phyloP scores from a whole-genome alignment of 805 yeast species.

The Dipodascopsis uninucleata region DNA sequence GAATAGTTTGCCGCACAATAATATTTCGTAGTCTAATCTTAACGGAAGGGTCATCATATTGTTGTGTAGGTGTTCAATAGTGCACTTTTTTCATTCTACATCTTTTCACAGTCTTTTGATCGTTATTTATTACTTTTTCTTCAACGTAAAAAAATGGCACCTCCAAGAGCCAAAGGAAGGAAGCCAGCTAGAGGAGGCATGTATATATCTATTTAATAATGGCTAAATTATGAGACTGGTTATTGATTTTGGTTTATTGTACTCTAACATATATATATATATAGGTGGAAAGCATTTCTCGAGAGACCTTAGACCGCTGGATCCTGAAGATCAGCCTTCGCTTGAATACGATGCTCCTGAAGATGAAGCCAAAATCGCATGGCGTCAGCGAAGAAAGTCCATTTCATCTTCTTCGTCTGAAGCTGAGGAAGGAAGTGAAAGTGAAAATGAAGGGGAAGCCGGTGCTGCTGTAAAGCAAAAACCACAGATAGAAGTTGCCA shows the following conservation, averaged over 20 bases:
- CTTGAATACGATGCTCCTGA: conserved; percentile 9
- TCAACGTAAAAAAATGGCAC: too few relatives aligned
- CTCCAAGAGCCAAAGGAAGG: conserved; percentile 25
- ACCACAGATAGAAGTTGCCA: conserved; percentile 7
- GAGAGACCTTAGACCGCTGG: conserved; percentile 11
- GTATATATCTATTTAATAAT: not conserved
- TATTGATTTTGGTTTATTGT: not conserved
- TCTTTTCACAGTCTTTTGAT: too few relatives aligned
- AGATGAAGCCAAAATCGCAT: conserved; percentile 1
- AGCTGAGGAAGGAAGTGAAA: conserved; percentile 36
- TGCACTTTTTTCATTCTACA: too few relatives aligned
- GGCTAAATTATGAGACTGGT: not conserved
- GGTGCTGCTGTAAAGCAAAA: not conserved
- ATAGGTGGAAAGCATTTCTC: conserved; percentile 27
- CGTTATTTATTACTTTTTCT: too few relatives aligned
- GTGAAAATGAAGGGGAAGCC: conserved; percentile 13
- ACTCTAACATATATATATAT: not conserved
- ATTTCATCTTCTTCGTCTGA: too few relatives aligned
- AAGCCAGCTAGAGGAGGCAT: conserved; percentile 26
- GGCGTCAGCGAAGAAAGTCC: conserved; percentile 8
- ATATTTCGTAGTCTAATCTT: too few relatives aligned
- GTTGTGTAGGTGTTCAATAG: too few relatives aligned
- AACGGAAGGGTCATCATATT: too few relatives aligned
- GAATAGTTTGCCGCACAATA: too few relatives aligned
- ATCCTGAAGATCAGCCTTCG: conserved; percentile 5